Evolutionary conservation across 2,329 filamentous ascomycete genomes (phyloP).

Genomic region (Fusarium begoniae): DNA sequence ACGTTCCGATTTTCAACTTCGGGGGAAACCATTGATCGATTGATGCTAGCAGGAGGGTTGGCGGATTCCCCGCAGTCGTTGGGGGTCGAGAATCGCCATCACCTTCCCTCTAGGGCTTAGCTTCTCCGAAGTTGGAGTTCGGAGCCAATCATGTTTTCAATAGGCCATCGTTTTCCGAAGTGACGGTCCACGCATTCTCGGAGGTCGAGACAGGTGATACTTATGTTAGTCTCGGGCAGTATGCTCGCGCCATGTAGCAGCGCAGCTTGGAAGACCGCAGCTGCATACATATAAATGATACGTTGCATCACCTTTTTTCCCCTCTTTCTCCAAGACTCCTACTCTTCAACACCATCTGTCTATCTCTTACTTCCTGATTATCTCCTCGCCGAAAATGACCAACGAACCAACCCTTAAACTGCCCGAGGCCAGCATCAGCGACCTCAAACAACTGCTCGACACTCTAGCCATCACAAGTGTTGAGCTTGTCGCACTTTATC

Average conservation of each 20-base stretch:
- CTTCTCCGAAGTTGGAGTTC: fast-evolving
- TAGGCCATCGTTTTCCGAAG: no score
- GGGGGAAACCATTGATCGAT: neutral
- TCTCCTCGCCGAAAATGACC: neutral
- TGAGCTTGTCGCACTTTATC: slow-evolving; percentile 41
- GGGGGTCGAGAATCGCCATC: neutral
- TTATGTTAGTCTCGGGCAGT: neutral
- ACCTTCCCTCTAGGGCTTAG: neutral
- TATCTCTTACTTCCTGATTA: neutral
- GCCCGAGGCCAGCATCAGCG: neutral
- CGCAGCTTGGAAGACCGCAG: neutral
- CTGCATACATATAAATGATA: neutral
- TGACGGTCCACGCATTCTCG: neutral
- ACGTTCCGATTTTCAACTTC: neutral
- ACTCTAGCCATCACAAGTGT: slow-evolving; percentile 26
- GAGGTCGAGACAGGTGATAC: neutral
- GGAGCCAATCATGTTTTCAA: neutral
- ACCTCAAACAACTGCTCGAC: neutral
- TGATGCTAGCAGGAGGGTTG: neutral
- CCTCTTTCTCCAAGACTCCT: no score
- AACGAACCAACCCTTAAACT: fast-evolving
- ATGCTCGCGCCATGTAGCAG: no score
- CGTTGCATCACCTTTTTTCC: no score
- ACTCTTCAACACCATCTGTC: no score
- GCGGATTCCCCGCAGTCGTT: neutral